phyloP scores from a whole-genome alignment of 768 basidiomycete species.

The Chiua virens region DNA sequence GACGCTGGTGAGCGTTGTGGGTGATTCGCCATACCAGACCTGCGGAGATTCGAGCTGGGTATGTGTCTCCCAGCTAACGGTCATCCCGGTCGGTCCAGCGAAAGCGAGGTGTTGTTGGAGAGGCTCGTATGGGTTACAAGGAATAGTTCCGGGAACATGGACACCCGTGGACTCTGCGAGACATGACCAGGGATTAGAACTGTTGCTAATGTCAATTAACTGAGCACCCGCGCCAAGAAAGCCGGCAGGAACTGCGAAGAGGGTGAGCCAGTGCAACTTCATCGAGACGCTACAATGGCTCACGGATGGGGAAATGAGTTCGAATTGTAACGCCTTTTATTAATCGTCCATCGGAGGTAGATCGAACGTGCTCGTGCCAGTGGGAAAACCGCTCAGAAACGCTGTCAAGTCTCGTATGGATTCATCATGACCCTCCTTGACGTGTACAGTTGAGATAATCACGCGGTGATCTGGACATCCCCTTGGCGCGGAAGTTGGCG shows the following conservation, averaged over 20 bases:
- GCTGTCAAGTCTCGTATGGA: no score
- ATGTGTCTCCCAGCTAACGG: conserved; percentile 26
- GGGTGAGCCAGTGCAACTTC: conserved; percentile 5
- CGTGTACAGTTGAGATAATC: no score
- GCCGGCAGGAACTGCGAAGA: conserved; percentile 1
- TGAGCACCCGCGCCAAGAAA: conserved; percentile 17
- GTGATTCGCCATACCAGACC: conserved; percentile 26
- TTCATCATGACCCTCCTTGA: no score
- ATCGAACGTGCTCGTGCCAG: no score
- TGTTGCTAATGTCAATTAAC: conserved; percentile 15
- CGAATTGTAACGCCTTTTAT: no score
- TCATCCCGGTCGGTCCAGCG: conserved; percentile 27
- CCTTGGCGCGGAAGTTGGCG: no score
- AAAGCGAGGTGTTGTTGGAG: conserved; percentile 26
- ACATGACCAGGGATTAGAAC: conserved; percentile 16
- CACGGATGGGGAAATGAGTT: background rate
- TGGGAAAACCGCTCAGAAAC: background rate
- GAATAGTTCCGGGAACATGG: conserved; percentile 26
- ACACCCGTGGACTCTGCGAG: conserved; percentile 29
- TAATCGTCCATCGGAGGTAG: no score
- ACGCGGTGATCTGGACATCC: no score
- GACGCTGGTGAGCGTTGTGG: conserved; percentile 16
- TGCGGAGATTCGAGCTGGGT: conserved; percentile 21
- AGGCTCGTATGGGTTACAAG: conserved; percentile 29
- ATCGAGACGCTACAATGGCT: background rate